A percentile compares a stretch with the other conserved stretches of the same genome.
These are phyloP conservation scores for Alopecurus myosuroides DNA, from an alignment of 176 grass and related monocot species.

Conservation along the genomic window DNA sequence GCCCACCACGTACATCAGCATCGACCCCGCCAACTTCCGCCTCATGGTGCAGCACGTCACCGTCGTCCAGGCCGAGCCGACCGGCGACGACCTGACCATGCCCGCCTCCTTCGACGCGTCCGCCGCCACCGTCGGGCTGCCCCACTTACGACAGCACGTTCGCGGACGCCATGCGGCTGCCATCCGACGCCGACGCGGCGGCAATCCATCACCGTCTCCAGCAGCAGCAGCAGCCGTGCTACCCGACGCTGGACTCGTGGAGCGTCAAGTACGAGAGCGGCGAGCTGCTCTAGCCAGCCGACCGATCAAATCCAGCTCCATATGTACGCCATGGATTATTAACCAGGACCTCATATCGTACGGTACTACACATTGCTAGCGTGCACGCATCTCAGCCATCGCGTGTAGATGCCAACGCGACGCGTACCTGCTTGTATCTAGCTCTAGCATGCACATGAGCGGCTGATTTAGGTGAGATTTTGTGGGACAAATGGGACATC, in stretches of 20 bases:
- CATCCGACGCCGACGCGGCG: neutral
- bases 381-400: no score
- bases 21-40: slow-evolving; percentile 77
- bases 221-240: slow-evolving; percentile 29
- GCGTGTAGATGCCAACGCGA: no score
- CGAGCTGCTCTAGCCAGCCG: neutral
- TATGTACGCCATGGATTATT: neutral
- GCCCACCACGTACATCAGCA: slow-evolving; percentile 81
- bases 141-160: neutral
- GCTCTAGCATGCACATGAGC: no score
- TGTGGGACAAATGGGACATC: no score
- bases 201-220: no score
- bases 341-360: neutral
- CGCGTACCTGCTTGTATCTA: no score
- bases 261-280: slow-evolving; percentile 37
- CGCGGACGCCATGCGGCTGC: neutral
- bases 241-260: slow-evolving; percentile 68
- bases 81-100: neutral
- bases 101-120: slow-evolving; percentile 17
- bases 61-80: slow-evolving; percentile 33
- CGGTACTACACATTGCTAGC: no score
- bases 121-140: neutral
- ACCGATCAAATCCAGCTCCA: neutral
- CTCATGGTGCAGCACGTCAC: slow-evolving; percentile 80
- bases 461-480: no score